These are phyloP conservation scores for Ceraceosorus guamensis DNA, from an alignment of 1,284 basidiomycete genomes.

Conservation along the genomic window DNA sequence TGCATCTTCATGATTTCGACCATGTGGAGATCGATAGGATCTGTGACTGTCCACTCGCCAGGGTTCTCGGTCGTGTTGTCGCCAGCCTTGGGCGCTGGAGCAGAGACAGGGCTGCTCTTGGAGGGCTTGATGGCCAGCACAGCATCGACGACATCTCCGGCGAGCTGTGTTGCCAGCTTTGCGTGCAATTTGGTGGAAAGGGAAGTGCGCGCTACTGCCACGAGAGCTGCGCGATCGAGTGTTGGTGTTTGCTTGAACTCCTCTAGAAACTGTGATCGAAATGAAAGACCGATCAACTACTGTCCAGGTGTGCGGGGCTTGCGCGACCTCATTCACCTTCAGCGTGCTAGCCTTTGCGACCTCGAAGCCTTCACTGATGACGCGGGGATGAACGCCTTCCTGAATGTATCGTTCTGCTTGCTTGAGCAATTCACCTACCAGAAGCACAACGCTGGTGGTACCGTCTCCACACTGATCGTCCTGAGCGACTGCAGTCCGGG, in stretches of 20 bases:
- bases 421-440: constrained; percentile 94
- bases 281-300: neutral
- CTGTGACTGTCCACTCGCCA: constrained; percentile 38
- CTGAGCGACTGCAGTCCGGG: constrained; percentile 93
- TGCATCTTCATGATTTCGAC: constrained; percentile 99
- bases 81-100: constrained; percentile 22
- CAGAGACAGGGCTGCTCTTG: constrained; percentile 19
- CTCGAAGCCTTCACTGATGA: constrained; percentile 92
- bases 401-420: constrained; percentile 96
- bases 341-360: constrained; percentile 92
- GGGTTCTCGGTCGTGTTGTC: constrained; percentile 40
- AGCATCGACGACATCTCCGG: constrained; percentile 89
- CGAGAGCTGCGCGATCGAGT: constrained; percentile 79
- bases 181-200: constrained; percentile 86
- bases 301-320: neutral
- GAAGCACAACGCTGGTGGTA: constrained; percentile 90
- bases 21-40: constrained; percentile 97
- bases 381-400: constrained; percentile 95
- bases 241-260: constrained; percentile 66
- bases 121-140: constrained; percentile 70
- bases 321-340: constrained; percentile 56
- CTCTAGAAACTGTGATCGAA: constrained; percentile 70
- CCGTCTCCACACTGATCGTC: constrained; percentile 99
- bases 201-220: constrained; percentile 88
- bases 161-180: constrained; percentile 76